These are phyloP conservation scores for Kondoa malvinella DNA, from an alignment of 768 basidiomycete genomes.

Conservation along the genomic window DNA sequence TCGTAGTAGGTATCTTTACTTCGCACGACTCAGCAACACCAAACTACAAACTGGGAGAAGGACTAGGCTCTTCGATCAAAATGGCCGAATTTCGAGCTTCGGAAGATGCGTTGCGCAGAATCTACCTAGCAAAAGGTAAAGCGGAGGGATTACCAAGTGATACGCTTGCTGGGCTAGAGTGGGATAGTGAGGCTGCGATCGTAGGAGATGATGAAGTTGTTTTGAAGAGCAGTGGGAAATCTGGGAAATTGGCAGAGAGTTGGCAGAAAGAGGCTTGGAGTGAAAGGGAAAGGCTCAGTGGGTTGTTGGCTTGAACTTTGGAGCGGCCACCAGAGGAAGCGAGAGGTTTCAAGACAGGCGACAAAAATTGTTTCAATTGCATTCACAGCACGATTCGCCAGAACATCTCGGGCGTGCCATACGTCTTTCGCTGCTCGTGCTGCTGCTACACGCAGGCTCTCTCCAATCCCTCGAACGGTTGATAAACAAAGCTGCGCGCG, in stretches of 20 bases:
- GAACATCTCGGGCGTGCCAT: too few relatives aligned
- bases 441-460: too few relatives aligned
- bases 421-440: too few relatives aligned
- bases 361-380: too few relatives aligned
- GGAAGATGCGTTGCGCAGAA: conserved; percentile 63
- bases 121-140: conserved; percentile 42
- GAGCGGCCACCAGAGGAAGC: too few relatives aligned
- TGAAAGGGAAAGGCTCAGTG: neutral
- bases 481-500: too few relatives aligned
- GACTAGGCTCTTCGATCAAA: conserved; percentile 74
- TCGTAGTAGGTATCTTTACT: conserved; percentile 86
- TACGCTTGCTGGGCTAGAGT: neutral
- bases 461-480: too few relatives aligned
- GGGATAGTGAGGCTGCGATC: neutral
- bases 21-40: conserved; percentile 38
- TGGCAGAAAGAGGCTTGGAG: neutral
- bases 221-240: neutral
- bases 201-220: neutral
- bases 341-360: too few relatives aligned
- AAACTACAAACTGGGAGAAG: conserved; percentile 61
- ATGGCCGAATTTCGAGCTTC: conserved; percentile 92
- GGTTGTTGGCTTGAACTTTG: neutral
- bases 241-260: neutral
- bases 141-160: neutral
- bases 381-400: too few relatives aligned